Evolutionary conservation across 306 rosid genomes (phyloP).

Genomic region (Oemleria cerasiformis): DNA sequence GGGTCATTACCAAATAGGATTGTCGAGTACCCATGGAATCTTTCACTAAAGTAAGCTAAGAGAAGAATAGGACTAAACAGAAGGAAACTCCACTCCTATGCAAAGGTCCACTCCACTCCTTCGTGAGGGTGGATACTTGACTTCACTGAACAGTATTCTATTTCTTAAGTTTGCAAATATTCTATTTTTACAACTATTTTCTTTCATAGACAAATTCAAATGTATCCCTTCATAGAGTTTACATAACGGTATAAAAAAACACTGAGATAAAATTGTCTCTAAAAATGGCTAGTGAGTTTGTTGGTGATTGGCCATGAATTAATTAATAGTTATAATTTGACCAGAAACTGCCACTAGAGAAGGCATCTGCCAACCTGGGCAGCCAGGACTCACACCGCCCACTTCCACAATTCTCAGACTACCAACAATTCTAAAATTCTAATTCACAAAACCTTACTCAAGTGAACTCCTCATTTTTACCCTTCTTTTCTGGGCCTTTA

Average conservation of each 20-base stretch:
- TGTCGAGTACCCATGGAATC: background rate
- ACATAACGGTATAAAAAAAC: conserved; percentile 21
- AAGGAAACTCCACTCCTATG: no score
- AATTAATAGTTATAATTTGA: conserved; percentile 33
- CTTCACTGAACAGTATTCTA: no score
- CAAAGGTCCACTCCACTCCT: no score
- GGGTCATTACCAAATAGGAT: background rate
- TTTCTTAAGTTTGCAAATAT: background rate
- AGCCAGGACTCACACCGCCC: conserved; percentile 55
- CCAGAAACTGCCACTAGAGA: conserved; percentile 98
- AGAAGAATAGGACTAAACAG: background rate
- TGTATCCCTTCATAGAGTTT: conserved; percentile 6
- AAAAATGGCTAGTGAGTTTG: conserved; percentile 53
- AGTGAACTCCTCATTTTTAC: conserved; percentile 23
- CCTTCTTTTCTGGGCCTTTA: conserved; percentile 40
- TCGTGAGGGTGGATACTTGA: no score
- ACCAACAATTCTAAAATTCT: conserved; percentile 33
- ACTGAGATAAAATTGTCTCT: conserved; percentile 26
- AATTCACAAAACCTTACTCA: conserved; percentile 42
- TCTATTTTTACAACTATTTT: conserved; percentile 1
- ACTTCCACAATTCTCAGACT: conserved; percentile 55
- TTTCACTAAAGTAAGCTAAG: background rate
- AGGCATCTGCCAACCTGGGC: conserved; percentile 99
- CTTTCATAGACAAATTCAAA: conserved; percentile 14
- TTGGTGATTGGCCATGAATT: conserved; percentile 39